A percentile compares a stretch with the other conserved stretches of the same genome.
Conservation (phyloP, 345 rosid species). For the Citrus hindsii region DNA sequence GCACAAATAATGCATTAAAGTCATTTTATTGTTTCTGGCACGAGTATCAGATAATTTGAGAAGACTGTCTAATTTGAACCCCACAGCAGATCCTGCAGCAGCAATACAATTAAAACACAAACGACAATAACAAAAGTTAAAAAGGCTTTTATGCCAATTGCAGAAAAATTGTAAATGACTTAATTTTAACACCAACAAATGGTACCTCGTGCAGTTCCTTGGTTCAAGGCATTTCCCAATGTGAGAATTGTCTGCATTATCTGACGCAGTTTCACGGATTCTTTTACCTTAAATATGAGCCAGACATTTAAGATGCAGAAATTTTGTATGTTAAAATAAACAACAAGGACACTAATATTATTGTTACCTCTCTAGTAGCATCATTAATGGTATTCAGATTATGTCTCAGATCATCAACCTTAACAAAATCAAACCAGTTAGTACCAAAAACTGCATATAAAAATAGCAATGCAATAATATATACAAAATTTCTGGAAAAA, state of each 20-base stretch:
- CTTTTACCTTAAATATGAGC: constrained; percentile 67
- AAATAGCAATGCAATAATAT: constrained; percentile 1
- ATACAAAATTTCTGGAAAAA: constrained; percentile 10
- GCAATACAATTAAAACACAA: constrained; percentile 1
- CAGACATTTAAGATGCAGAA: constrained; percentile 21
- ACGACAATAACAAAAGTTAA: background rate
- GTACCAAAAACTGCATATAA: constrained; percentile 6
- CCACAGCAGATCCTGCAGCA: constrained; percentile 86
- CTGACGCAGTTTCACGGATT: constrained; percentile 87
- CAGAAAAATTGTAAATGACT: background rate
- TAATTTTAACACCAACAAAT: constrained; percentile 6
- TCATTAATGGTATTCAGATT: constrained; percentile 65
- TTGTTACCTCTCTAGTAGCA: constrained; percentile 74
- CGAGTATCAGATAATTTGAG: constrained; percentile 96
- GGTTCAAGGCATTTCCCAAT: constrained; percentile 96
- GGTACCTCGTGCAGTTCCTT: constrained; percentile 95
- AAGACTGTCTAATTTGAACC: constrained; percentile 97
- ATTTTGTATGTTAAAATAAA: constrained; percentile 7
- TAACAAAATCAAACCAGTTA: constrained; percentile 18
- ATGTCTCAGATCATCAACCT: constrained; percentile 78
- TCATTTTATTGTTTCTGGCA: constrained; percentile 94
- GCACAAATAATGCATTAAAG: constrained; percentile 94
- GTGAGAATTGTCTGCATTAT: constrained; percentile 97
- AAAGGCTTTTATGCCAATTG: background rate
- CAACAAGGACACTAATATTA: constrained; percentile 1